phyloP scores from a whole-genome alignment of 805 yeast genomes.

The Pichia manshurica region DNA sequence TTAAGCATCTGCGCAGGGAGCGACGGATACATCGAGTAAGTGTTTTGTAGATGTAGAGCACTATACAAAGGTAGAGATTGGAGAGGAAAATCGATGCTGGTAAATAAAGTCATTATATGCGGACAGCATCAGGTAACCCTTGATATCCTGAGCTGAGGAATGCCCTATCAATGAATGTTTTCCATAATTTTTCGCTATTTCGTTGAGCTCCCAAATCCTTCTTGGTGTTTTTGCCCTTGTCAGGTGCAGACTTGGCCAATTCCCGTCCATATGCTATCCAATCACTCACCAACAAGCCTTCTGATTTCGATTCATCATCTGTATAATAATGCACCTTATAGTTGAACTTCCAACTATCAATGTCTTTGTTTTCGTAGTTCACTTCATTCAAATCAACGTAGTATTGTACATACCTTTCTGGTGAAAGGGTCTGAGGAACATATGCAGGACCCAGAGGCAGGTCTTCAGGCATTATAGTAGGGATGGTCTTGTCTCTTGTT shows the following conservation, averaged over 20 bases:
- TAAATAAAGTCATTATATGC: neutral
- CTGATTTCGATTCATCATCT: slow-evolving; percentile 50
- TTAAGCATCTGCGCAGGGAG: too few species aligned
- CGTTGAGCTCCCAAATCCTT: neutral
- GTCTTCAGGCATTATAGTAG: slow-evolving; percentile 48
- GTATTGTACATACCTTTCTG: slow-evolving; percentile 67
- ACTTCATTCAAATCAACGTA: slow-evolving; percentile 50
- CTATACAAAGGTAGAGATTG: too few species aligned
- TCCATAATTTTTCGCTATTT: slow-evolving; percentile 41
- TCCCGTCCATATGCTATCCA: slow-evolving; percentile 55
- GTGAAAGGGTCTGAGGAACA: slow-evolving; percentile 63
- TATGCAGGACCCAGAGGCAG: slow-evolving; percentile 71
- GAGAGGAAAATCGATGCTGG: too few species aligned
- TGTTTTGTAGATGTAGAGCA: too few species aligned
- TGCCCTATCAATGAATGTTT: slow-evolving; percentile 47
- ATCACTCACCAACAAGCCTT: slow-evolving; percentile 51
- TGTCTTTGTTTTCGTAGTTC: slow-evolving; percentile 30
- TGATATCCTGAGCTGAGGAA: slow-evolving; percentile 65
- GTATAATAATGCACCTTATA: slow-evolving; percentile 68
- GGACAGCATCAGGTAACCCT: slow-evolving; percentile 25
- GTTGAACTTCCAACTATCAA: slow-evolving; percentile 38
- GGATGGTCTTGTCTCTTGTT: slow-evolving; percentile 54
- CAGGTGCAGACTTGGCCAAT: slow-evolving; percentile 39
- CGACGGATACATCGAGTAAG: too few species aligned
- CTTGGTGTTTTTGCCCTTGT: slow-evolving; percentile 12